Evolutionary conservation across 306 rosid genomes (phyloP).

Genomic region (Astragalus membranaceus): DNA sequence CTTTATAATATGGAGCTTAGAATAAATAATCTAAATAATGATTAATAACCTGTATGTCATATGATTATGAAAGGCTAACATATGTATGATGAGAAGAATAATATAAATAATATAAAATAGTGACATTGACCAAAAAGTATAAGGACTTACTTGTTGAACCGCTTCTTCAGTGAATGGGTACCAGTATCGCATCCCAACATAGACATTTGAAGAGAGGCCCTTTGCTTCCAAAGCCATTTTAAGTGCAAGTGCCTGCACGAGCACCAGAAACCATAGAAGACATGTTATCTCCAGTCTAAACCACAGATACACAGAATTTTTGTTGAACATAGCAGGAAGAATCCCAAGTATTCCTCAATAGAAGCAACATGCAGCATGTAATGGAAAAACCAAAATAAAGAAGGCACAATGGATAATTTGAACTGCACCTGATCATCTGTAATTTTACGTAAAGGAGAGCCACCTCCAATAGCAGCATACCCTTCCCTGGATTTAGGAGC

Average conservation of each 20-base stretch:
- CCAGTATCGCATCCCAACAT: slow-evolving; percentile 98
- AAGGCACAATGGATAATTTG: neutral
- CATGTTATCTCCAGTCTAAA: slow-evolving; percentile 9
- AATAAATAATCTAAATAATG: neutral
- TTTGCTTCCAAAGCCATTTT: slow-evolving; percentile 77
- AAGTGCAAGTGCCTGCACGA: slow-evolving; percentile 74
- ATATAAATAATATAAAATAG: neutral
- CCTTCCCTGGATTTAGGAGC: slow-evolving; percentile 99
- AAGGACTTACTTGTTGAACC: slow-evolving; percentile 62
- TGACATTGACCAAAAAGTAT: slow-evolving; percentile 1
- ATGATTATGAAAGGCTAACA: neutral
- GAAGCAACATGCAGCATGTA: neutral
- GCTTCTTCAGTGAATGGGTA: slow-evolving; percentile 99
- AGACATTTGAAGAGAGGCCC: slow-evolving; percentile 65
- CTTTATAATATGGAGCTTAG: slow-evolving; percentile 1
- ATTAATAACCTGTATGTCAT: neutral
- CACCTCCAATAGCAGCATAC: slow-evolving; percentile 98
- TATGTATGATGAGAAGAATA: neutral
- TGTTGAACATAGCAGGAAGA: neutral
- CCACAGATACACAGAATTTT: neutral
- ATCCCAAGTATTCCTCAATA: neutral
- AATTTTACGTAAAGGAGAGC: slow-evolving; percentile 94
- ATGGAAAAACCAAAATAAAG: neutral
- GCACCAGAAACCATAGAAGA: slow-evolving; percentile 9
- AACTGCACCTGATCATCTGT: slow-evolving; percentile 84